Base-by-base conservation (phyloP, 768 basidiomycete genomes). In the Russula sp. region DNA sequence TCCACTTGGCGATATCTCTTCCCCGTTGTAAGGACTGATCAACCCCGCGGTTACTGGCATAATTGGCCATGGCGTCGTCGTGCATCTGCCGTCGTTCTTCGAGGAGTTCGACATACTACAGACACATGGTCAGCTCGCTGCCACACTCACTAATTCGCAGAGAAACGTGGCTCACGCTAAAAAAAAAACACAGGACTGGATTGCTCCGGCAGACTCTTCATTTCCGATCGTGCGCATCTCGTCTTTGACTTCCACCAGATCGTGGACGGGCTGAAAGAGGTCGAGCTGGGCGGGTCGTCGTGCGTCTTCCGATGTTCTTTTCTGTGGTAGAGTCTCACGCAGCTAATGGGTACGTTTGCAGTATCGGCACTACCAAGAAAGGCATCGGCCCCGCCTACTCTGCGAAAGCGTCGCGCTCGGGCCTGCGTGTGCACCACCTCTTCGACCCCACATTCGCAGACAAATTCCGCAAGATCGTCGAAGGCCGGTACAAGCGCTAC, bases 161-260 rank as follows among this genome's bases (percentile, higher is more conserved):
- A 44, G 42, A 40, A 47, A 10, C 20, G 35, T n/a, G 18, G 42
- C 32, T 53, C 3, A 57, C 40, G 8, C 50, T 52, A 22, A 8
- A 18, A 9, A 11, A 11, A 4, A 3, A 16, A 44, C 47, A 20
- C 58, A 97, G 95, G 96, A 20, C 84, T 99, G 47, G 81, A 89
- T 70, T 96, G 92, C 75, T 82, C 84, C 11, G 82, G 83, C 62
- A 87, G 97, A 39, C 76, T 99, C 20, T 89, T 97, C 73, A 81
- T 99, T 68, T 98, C 96, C 31, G 94, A 98, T 76, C 88, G 97
- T 66, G 93, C 97, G 4, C 93, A 96, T 66, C 86, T 99, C 64
- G 97, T 99, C 39, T 94, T 99, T 71, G 97, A 98, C 73, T 98
- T 99, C 75, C 97, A 99, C 76, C 97, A 99, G 78, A 98, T 98